Evolutionary conservation across 768 basidiomycete species (phyloP).

Genomic region (Harrya chromipes): DNA sequence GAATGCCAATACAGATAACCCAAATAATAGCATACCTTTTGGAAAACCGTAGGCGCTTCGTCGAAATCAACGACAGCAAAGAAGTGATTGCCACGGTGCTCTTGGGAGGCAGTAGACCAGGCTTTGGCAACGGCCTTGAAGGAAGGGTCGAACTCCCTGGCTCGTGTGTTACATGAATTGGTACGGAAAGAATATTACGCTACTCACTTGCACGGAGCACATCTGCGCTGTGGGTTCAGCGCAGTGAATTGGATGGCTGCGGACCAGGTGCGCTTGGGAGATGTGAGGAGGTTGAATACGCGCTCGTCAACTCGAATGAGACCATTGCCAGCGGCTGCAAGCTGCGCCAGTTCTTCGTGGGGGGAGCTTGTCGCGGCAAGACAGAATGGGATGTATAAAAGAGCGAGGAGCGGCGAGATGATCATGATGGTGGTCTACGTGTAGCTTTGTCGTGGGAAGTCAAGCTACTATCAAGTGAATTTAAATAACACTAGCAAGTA

Average conservation of each 20-base stretch:
- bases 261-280: slow-evolving; percentile 80
- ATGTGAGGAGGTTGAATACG: slow-evolving; percentile 74
- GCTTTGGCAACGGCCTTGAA: slow-evolving; percentile 80
- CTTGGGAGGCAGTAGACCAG: slow-evolving; percentile 64
- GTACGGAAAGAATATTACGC: neutral
- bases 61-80: slow-evolving; percentile 92
- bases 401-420: slow-evolving; percentile 27
- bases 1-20: neutral
- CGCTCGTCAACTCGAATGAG: slow-evolving; percentile 76
- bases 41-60: slow-evolving; percentile 70
- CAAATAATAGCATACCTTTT: slow-evolving; percentile 51
- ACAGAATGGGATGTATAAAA: slow-evolving; percentile 31
- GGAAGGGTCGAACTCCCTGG: slow-evolving; percentile 81
- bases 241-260: slow-evolving; percentile 90
- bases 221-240: slow-evolving; percentile 73
- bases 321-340: slow-evolving; percentile 73
- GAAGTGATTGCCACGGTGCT: slow-evolving; percentile 79
- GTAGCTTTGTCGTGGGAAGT: slow-evolving; percentile 19
- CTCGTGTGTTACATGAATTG: neutral
- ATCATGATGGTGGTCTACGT: slow-evolving; percentile 10
- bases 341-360: slow-evolving; percentile 59
- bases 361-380: slow-evolving; percentile 29
- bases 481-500: no score
- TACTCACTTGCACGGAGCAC: slow-evolving; percentile 88
- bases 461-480: no score